A percentile compares a stretch with the other conserved stretches of the same genome.
Conservation (phyloP, 2,329 filamentous ascomycete species). For the Phialophora verrucosa region DNA sequence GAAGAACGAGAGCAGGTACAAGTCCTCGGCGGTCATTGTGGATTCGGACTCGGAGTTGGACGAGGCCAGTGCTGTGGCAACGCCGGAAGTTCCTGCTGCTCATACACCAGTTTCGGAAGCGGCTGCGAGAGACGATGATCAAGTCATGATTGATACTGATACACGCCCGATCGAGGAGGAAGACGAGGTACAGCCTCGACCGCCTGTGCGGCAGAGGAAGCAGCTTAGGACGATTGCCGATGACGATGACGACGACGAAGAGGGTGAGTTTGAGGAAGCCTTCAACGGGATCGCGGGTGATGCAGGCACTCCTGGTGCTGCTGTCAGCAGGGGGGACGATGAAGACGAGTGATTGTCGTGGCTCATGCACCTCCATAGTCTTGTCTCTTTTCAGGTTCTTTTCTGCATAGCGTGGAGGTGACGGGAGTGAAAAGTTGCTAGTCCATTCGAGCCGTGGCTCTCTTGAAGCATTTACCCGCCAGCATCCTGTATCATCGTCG, state of each 20-base stretch:
- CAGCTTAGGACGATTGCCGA: slow-evolving; percentile 40
- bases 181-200: slow-evolving; percentile 27
- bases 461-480: neutral
- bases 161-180: slow-evolving; percentile 25
- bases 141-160: slow-evolving; percentile 14
- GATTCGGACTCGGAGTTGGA: slow-evolving; percentile 69
- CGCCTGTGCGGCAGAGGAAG: slow-evolving; percentile 37
- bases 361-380: neutral
- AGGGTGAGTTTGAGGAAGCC: slow-evolving; percentile 34
- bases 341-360: neutral
- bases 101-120: slow-evolving; percentile 31
- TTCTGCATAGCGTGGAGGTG: neutral
- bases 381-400: neutral
- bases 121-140: slow-evolving; percentile 32
- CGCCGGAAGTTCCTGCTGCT: slow-evolving; percentile 30
- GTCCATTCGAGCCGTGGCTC: neutral
- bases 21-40: slow-evolving; percentile 82
- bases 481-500: neutral
- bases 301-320: neutral
- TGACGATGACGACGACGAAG: slow-evolving; percentile 41
- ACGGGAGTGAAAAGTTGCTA: neutral
- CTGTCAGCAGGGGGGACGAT: neutral
- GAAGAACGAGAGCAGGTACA: slow-evolving; percentile 68
- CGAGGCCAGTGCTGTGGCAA: slow-evolving; percentile 38
- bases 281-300: slow-evolving; percentile 17